Evolutionary conservation across 2,329 filamentous ascomycete species (phyloP).

Genomic region (Colletotrichum chrysophilum): DNA sequence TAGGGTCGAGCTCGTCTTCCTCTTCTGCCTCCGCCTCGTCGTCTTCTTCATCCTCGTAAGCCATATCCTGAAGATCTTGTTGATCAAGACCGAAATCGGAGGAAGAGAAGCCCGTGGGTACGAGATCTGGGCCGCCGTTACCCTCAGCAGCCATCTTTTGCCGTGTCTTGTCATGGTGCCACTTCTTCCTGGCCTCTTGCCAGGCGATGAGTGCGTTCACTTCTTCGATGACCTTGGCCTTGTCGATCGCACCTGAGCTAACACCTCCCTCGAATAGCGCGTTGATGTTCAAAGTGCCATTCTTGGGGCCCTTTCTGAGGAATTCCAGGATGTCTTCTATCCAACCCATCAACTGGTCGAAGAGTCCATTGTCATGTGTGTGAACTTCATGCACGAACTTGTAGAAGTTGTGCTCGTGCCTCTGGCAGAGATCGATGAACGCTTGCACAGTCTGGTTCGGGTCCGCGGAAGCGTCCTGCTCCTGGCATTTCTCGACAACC

Average conservation of each 20-base stretch:
- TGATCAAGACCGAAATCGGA: constrained; percentile 90
- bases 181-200: constrained; percentile 96
- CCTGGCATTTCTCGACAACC: constrained; percentile 69
- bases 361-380: constrained; percentile 93
- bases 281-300: constrained; percentile 92
- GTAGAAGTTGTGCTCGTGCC: constrained; percentile 97
- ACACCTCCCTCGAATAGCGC: constrained; percentile 85
- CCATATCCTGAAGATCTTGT: constrained; percentile 85
- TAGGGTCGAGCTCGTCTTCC: constrained; percentile 84
- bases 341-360: constrained; percentile 96
- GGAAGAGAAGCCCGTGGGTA: constrained; percentile 71
- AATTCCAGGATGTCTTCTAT: constrained; percentile 95
- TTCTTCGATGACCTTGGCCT: constrained; percentile 74
- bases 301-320: constrained; percentile 82
- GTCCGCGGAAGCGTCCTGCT: constrained; percentile 87
- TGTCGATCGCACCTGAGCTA: constrained; percentile 71
- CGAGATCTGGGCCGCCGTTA: constrained; percentile 49
- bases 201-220: constrained; percentile 87
- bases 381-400: constrained; percentile 99
- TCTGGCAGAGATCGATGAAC: constrained; percentile 94
- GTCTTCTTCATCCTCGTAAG: constrained; percentile 74
- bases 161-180: constrained; percentile 96
- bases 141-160: constrained; percentile 98
- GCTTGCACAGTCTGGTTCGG: constrained; percentile 98
- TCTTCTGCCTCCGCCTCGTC: constrained; percentile 71